These are phyloP conservation scores for Symbiodinium pilosum DNA, from an alignment of 73 alveolate species.

Conservation along the genomic window DNA sequence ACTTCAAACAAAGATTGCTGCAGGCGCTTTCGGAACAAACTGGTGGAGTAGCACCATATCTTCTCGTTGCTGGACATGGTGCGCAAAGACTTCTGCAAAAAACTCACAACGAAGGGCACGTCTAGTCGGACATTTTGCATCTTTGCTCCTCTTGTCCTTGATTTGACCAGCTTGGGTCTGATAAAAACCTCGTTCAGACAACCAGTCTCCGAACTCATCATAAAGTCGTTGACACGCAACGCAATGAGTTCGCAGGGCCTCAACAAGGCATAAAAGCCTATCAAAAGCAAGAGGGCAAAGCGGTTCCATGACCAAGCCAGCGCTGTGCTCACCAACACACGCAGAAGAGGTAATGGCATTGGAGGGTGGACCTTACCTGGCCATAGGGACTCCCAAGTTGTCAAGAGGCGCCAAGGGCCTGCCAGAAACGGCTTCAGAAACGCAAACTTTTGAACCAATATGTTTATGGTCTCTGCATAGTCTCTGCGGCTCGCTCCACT, in stretches of 20 bases:
- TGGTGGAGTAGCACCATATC: conserved; percentile 9
- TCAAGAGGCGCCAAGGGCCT: conserved; percentile 21
- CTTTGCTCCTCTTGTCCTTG: not conserved
- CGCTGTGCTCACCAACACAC: not conserved
- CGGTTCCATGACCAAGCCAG: not conserved
- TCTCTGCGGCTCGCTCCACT: not conserved
- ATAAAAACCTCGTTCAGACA: not conserved
- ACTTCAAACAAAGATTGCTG: not conserved
- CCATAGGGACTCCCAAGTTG: conserved; percentile 2
- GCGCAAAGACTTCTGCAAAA: not conserved
- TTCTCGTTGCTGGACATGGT: not conserved
- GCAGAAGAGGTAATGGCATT: not conserved
- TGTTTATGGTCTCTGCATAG: conserved; percentile 25
- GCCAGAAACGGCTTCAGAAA: not conserved
- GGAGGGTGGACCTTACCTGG: conserved; percentile 12
- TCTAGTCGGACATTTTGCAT: not conserved
- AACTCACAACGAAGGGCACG: not conserved
- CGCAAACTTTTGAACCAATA: not conserved
- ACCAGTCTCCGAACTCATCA: not conserved
- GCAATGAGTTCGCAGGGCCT: not conserved
- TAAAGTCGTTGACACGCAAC: not conserved
- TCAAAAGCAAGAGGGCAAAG: not conserved
- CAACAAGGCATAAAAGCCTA: conserved; percentile 21
- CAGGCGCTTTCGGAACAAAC: not conserved
- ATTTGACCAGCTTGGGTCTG: not conserved